phyloP scores from a whole-genome alignment of 208 protist genomes.

The Leishmania arabica region DNA sequence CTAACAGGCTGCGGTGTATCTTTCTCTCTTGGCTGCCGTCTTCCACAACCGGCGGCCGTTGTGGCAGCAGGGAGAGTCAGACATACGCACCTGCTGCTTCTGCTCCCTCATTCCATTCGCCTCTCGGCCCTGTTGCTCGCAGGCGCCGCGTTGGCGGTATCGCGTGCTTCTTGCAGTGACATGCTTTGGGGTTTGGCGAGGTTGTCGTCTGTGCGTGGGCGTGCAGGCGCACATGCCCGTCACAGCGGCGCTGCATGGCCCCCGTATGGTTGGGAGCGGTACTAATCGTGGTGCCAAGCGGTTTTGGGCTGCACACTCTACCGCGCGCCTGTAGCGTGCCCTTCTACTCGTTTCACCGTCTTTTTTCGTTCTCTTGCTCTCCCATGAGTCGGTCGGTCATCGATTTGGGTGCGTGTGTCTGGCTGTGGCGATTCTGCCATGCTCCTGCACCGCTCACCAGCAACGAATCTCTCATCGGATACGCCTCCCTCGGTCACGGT shows the following conservation, averaged over 20 bases:
- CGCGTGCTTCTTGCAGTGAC: neutral
- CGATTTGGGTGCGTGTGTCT: neutral
- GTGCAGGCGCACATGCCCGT: neutral
- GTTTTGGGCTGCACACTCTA: neutral
- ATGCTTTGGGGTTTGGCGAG: neutral
- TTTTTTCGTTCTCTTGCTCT: neutral
- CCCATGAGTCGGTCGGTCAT: neutral
- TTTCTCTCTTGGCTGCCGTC: neutral
- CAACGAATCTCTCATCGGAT: neutral
- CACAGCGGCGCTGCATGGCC: neutral
- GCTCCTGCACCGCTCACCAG: neutral
- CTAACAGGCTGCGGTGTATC: neutral
- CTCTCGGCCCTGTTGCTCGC: neutral
- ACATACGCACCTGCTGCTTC: neutral
- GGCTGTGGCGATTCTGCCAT: neutral
- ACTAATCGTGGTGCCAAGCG: neutral
- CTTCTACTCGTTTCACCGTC: neutral
- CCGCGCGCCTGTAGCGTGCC: neutral
- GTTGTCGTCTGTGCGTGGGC: neutral
- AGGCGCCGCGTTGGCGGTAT: neutral
- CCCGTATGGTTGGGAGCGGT: neutral
- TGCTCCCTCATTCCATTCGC: neutral
- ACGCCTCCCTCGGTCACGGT: neutral
- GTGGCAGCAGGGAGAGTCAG: neutral
- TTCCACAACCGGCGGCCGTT: neutral